These are phyloP conservation scores for Tephrocybe sp. DNA, from an alignment of 768 basidiomycete species.

Conservation along the genomic window DNA sequence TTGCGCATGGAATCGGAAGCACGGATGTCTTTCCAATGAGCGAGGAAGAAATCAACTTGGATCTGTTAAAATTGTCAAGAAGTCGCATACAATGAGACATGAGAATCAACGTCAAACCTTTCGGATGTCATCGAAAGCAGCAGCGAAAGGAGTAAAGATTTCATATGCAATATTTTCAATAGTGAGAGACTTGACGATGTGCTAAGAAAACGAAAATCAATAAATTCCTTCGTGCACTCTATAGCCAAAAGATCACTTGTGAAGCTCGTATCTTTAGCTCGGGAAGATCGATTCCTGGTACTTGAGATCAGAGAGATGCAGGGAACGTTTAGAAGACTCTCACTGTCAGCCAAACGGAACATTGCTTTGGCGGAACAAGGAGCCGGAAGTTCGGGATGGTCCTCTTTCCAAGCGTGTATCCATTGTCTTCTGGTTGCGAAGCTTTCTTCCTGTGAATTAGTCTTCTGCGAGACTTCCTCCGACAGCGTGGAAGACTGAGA, in stretches of 20 bases:
- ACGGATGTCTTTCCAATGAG: constrained; percentile 81
- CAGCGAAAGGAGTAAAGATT: constrained; percentile 82
- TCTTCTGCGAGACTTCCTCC: constrained; percentile 23
- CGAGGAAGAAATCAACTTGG: constrained; percentile 75
- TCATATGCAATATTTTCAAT: constrained; percentile 83
- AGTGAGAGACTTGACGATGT: constrained; percentile 73
- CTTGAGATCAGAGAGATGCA: not conserved
- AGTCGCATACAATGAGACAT: constrained; percentile 24
- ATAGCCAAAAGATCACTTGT: constrained; percentile 24
- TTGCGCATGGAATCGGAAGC: constrained; percentile 78
- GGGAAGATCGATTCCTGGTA: constrained; percentile 62
- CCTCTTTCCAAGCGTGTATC: constrained; percentile 66
- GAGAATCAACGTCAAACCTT: constrained; percentile 41
- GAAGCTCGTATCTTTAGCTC: constrained; percentile 77
- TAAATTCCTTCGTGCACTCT: not conserved
- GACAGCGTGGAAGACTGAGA: constrained; percentile 24
- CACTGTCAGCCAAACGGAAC: constrained; percentile 81
- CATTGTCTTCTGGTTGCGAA: constrained; percentile 52
- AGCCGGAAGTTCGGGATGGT: constrained; percentile 59
- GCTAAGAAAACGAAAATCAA: constrained; percentile 33
- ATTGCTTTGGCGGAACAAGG: constrained; percentile 82
- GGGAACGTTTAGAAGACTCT: constrained; percentile 22
- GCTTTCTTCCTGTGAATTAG: constrained; percentile 17
- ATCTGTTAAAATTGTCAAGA: constrained; percentile 46
- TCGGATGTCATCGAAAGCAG: constrained; percentile 76